phyloP scores from a whole-genome alignment of 2,329 filamentous ascomycete genomes.

The Colletotrichum falcatum region DNA sequence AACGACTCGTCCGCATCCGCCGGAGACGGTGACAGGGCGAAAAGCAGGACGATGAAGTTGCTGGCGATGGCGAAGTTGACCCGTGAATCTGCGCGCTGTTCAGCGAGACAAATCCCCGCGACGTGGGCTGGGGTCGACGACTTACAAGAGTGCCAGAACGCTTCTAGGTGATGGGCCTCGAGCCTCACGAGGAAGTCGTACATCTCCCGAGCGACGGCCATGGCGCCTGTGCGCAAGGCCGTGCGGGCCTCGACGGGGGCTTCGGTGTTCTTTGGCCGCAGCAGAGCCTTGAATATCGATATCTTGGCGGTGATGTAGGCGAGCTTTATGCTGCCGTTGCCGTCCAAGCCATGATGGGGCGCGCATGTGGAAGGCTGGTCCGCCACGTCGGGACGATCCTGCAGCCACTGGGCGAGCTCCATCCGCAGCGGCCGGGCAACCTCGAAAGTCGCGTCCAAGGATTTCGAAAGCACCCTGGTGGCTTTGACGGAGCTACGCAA shows the following conservation, averaged over 20 bases:
- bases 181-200: conserved; percentile 25
- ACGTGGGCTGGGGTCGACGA: neutral
- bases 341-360: conserved; percentile 11
- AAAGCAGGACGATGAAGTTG: conserved; percentile 25
- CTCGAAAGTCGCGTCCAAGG: conserved; percentile 24
- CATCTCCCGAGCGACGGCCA: conserved; percentile 30
- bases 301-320: conserved; percentile 30
- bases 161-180: conserved; percentile 25
- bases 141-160: conserved; percentile 35
- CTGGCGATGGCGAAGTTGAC: conserved; percentile 35
- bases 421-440: conserved; percentile 26
- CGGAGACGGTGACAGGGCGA: conserved; percentile 5
- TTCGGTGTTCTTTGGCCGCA: conserved; percentile 23
- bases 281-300: conserved; percentile 13
- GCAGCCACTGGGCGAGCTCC: conserved; percentile 27
- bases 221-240: conserved; percentile 16
- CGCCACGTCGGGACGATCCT: conserved; percentile 13
- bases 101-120: neutral
- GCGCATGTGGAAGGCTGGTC: conserved; percentile 6
- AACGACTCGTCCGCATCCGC: conserved; percentile 20
- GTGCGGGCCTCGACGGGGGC: conserved; percentile 15
- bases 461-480: conserved; percentile 9
- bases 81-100: conserved; percentile 13
- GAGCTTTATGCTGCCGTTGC: conserved; percentile 21
- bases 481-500: conserved; percentile 18